A percentile compares a stretch with the other conserved stretches of the same genome.
phyloP scores from a whole-genome alignment of 192 early-diverging fungal species.

The Entomortierella beljakovae region DNA sequence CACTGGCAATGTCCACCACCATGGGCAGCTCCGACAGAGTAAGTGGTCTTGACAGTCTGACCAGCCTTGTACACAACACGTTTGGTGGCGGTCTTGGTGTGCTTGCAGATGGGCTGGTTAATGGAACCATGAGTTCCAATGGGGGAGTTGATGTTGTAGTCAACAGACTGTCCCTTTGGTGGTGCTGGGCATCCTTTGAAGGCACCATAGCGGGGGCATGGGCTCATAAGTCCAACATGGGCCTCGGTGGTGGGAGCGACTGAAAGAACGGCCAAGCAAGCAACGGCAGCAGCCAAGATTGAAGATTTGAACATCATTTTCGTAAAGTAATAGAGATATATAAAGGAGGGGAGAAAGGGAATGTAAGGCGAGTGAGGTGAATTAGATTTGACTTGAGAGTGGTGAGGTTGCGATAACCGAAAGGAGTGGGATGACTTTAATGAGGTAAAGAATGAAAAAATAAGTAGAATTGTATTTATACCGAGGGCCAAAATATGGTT shows the following conservation, averaged over 20 bases:
- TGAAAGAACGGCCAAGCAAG: conserved; percentile 30
- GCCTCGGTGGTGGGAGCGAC: conserved; percentile 45
- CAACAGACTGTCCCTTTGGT: conserved; percentile 54
- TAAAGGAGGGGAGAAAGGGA: neutral
- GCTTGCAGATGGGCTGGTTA: conserved; percentile 61
- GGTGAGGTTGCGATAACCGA: conserved; percentile 1
- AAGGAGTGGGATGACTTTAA: neutral
- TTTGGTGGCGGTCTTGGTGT: conserved; percentile 50
- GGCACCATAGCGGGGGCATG: conserved; percentile 59
- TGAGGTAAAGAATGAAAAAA: neutral
- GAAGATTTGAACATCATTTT: conserved; percentile 33
- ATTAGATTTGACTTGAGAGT: neutral
- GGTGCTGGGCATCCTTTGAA: conserved; percentile 56
- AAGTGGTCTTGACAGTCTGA: conserved; percentile 63
- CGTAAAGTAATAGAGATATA: neutral
- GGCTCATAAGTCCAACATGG: conserved; percentile 55
- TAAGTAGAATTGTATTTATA: neutral
- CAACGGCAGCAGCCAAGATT: conserved; percentile 26
- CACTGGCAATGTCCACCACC: conserved; percentile 83
- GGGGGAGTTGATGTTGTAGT: conserved; percentile 64
- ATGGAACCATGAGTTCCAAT: conserved; percentile 37
- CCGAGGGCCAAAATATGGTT: neutral
- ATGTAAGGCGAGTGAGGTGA: neutral
- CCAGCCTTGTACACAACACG: conserved; percentile 58
- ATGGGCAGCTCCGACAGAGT: conserved; percentile 65